Conservation (phyloP, 352 stramenopile species). For the Globisporangium abappressorium region DNA sequence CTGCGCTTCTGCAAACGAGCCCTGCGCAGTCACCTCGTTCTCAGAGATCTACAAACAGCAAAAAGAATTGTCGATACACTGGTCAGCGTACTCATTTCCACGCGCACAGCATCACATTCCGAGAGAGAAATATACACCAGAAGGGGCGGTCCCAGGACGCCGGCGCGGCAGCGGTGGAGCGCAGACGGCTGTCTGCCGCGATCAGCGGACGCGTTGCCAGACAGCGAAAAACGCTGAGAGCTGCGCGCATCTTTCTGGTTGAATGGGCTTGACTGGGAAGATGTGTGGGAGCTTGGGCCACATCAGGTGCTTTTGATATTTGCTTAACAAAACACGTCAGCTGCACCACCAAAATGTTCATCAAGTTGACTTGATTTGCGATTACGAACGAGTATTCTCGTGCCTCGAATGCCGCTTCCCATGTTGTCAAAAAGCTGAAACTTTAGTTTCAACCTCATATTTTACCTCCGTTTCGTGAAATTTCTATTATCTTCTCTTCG, state of each 20-base stretch:
- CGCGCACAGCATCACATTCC: background rate
- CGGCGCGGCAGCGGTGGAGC: slow-evolving; percentile 44
- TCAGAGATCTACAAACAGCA: slow-evolving; percentile 53
- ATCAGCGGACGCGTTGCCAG: slow-evolving; percentile 11
- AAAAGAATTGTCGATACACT: background rate
- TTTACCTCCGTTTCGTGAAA: too few relatives aligned
- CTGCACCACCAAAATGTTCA: too few relatives aligned
- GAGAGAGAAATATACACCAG: slow-evolving; percentile 37
- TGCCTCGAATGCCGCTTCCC: too few relatives aligned
- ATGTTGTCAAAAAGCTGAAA: too few relatives aligned
- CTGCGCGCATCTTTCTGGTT: slow-evolving; percentile 28
- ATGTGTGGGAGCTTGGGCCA: background rate
- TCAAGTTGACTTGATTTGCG: too few relatives aligned
- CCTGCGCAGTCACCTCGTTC: slow-evolving; percentile 68
- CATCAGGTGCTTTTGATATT: too few relatives aligned
- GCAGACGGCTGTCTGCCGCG: slow-evolving; percentile 10
- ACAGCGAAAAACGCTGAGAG: slow-evolving; percentile 25
- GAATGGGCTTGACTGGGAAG: background rate
- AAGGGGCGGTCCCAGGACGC: slow-evolving; percentile 72
- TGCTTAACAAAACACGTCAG: too few relatives aligned
- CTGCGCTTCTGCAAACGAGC: slow-evolving; percentile 84
- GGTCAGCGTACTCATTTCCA: background rate
- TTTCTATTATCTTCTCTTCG: too few relatives aligned
- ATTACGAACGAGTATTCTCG: too few relatives aligned
- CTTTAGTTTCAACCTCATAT: too few relatives aligned